Base-by-base conservation (phyloP, 2,329 filamentous ascomycete species). In the Penicillium sp. region DNA sequence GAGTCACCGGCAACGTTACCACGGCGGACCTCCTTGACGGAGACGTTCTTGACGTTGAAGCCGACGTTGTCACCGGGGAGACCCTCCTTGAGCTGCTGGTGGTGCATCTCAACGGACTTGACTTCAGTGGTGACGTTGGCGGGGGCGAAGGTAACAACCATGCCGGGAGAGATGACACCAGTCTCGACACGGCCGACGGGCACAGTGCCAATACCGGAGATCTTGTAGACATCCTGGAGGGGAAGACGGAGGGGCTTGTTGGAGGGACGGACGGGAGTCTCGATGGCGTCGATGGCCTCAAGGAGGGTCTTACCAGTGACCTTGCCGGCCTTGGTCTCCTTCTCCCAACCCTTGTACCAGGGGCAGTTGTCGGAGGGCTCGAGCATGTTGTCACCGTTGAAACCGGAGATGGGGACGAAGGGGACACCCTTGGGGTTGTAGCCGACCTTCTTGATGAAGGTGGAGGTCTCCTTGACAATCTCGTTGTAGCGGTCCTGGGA, bases 1-100 rank as follows among this genome's bases (percentile, higher is more conserved):
- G 89, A 92, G 89, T 98, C 93, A 89, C 90, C 89, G 72, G 88
- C 88, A 70, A 98, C 93, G 87, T 98, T 97, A 75, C 93, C 93
- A 95, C 93, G 93, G 80, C 93, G 93, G 75, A 98, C 95, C 78
- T 98, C 93, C 91, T 98, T 98, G 81, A 98, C 93, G 78, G 93
- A 97, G 72, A 98, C 93, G 93, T 98, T 98, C 91, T 98, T 98
- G 81, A 98, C 92, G 89, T 98, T 98, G 91, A 98, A 98, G 71
- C 93, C 93, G 77, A 98, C 93, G 84, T 98, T 98, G 89, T 98
- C 93, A 86, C 93, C 93, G 73, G 93, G 93, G 65, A 88, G 73
- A 88, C 93, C 93, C 84, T 95, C 87, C 63, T 75, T 57, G 68
- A 98, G 91, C 87, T 96, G 91, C 84, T 96, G 89, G 90, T 97